These are phyloP conservation scores for Aureobasidium lini DNA, from an alignment of 2,329 filamentous ascomycete species.

Conservation along the genomic window DNA sequence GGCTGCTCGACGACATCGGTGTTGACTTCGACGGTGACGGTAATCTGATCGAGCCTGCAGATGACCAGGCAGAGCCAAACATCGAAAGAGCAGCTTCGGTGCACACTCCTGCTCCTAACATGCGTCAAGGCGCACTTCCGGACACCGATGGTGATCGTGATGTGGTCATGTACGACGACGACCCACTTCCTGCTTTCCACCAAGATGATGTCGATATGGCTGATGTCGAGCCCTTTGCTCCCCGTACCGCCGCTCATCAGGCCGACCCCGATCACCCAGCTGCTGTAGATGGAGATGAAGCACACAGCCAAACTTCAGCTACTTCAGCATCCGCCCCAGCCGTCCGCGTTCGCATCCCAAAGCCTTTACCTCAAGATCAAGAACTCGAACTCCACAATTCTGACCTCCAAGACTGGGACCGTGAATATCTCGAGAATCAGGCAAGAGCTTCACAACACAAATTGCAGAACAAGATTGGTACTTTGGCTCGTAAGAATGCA, in stretches of 20 bases:
- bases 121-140: background rate
- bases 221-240: background rate
- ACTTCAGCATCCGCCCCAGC: constrained; percentile 33
- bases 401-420: constrained; percentile 50
- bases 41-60: constrained; percentile 41
- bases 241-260: background rate
- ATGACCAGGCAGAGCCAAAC: background rate
- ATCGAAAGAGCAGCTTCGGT: background rate
- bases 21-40: constrained; percentile 58
- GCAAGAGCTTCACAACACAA: background rate
- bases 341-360: constrained; percentile 32
- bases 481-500: constrained; percentile 55
- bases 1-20: constrained; percentile 29
- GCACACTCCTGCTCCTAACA: background rate
- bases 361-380: constrained; percentile 40
- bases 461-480: constrained; percentile 29
- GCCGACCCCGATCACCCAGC: background rate
- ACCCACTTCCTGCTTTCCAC: background rate
- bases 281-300: constrained; percentile 14
- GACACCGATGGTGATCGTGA: constrained; percentile 7
- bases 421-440: constrained; percentile 14
- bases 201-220: constrained; percentile 1
- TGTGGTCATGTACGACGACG: constrained; percentile 7
- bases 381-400: constrained; percentile 47
- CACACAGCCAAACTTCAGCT: constrained; percentile 28